Conservation (phyloP, 257 asterid genomes). For the Solanum neorickii region DNA sequence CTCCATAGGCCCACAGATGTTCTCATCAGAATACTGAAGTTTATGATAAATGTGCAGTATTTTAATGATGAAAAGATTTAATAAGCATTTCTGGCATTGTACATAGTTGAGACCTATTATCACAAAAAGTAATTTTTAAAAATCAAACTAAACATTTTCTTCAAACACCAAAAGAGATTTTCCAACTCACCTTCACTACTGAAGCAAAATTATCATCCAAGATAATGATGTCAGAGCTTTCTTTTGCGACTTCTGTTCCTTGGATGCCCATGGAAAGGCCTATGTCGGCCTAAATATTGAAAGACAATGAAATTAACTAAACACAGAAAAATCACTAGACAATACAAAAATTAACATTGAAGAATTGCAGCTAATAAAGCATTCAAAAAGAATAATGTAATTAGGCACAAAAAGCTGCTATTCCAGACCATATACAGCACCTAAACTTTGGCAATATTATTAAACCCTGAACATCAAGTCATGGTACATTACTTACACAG, state of each 20-base stretch:
- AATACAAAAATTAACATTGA: neutral
- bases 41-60: neutral
- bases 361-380: neutral
- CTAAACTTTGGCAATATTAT: neutral
- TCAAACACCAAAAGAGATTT: neutral
- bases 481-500: neutral
- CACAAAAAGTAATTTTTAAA: neutral
- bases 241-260: conserved; percentile 98
- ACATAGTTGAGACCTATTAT: neutral
- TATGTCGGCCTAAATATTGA: conserved; percentile 68
- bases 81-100: neutral
- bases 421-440: neutral
- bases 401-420: neutral
- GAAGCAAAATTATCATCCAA: conserved; percentile 92
- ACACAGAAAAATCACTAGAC: neutral
- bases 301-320: neutral
- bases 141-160: neutral
- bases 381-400: neutral
- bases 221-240: conserved; percentile 94
- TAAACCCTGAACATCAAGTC: neutral
- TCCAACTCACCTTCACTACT: conserved; percentile 59
- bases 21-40: neutral
- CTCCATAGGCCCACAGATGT: neutral
- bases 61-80: neutral
- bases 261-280: conserved; percentile 96